These are phyloP conservation scores for Sugiyamaella grinbergsii DNA, from an alignment of 1,139 yeast species.

Conservation along the genomic window DNA sequence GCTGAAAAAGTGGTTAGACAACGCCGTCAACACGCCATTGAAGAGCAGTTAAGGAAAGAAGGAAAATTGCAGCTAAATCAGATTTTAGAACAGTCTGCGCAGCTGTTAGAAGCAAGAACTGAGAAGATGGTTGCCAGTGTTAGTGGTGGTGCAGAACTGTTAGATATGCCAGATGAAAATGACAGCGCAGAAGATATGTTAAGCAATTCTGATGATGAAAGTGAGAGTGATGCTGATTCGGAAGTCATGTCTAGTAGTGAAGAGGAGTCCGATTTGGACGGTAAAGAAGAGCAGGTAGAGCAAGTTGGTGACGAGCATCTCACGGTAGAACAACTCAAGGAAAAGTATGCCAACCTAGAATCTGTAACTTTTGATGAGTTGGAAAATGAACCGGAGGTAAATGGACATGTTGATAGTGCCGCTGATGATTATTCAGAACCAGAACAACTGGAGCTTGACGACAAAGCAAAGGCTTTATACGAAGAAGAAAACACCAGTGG, in stretches of 20 bases:
- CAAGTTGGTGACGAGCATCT: constrained; percentile 53
- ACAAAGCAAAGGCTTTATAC: constrained; percentile 31
- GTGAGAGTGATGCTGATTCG: constrained; percentile 29
- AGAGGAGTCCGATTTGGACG: constrained; percentile 44
- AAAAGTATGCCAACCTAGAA: constrained; percentile 62
- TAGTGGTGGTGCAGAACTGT: constrained; percentile 28
- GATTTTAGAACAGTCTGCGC: constrained; percentile 89
- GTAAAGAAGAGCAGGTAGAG: constrained; percentile 30
- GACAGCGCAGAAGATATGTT: constrained; percentile 30
- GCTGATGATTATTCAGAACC: constrained; percentile 30
- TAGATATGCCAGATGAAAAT: constrained; percentile 30
- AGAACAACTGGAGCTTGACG: constrained; percentile 33
- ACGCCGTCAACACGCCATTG: constrained; percentile 41
- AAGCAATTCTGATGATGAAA: constrained; percentile 34
- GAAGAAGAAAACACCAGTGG: constrained; percentile 31
- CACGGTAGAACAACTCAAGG: constrained; percentile 64
- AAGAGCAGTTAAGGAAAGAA: constrained; percentile 60
- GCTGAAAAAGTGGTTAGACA: constrained; percentile 77
- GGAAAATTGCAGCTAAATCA: constrained; percentile 88
- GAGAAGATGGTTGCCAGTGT: constrained; percentile 43
- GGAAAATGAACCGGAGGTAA: constrained; percentile 32
- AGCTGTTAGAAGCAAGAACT: constrained; percentile 81
- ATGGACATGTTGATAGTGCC: constrained; percentile 35
- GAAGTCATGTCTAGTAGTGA: constrained; percentile 31
- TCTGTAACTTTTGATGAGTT: constrained; percentile 27